Conservation (phyloP, 2,329 filamentous ascomycete genomes). For the Truncatella angustata region DNA sequence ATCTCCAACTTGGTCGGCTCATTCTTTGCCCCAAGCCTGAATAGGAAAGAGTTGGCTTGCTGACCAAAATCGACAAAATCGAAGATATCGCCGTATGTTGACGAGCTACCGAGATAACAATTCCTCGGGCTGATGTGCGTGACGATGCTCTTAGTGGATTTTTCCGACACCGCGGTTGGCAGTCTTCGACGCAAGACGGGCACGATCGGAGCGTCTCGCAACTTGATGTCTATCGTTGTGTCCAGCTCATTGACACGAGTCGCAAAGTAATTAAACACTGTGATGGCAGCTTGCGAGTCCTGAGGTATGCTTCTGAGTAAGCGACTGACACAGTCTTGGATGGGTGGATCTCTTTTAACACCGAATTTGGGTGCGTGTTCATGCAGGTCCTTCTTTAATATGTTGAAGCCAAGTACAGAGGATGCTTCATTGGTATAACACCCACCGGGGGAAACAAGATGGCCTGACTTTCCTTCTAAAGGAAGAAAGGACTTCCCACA, state of each 20-base stretch:
- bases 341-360: constrained; percentile 76
- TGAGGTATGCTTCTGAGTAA: constrained; percentile 71
- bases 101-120: constrained; percentile 75
- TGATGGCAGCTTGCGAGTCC: constrained; percentile 62
- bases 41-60: constrained; percentile 83
- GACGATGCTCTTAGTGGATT: constrained; percentile 33
- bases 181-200: constrained; percentile 51
- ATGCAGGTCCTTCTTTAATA: constrained; percentile 74
- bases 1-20: constrained; percentile 88
- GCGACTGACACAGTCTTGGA: constrained; percentile 71
- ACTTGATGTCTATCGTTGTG: constrained; percentile 53
- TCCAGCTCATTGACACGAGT: constrained; percentile 73
- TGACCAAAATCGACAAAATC: constrained; percentile 94
- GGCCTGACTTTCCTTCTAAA: constrained; percentile 62
- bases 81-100: constrained; percentile 82
- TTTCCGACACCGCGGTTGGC: constrained; percentile 30
- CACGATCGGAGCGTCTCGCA: constrained; percentile 68
- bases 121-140: constrained; percentile 65
- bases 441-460: constrained; percentile 67
- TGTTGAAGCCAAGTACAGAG: constrained; percentile 74
- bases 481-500: constrained; percentile 66
- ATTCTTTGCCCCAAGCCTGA: constrained; percentile 84
- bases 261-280: constrained; percentile 81
- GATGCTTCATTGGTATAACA: constrained; percentile 83
- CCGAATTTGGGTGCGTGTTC: constrained; percentile 80